Conservation (phyloP, 1,139 yeast species). For the Kurtzmaniella quercitrusa region DNA sequence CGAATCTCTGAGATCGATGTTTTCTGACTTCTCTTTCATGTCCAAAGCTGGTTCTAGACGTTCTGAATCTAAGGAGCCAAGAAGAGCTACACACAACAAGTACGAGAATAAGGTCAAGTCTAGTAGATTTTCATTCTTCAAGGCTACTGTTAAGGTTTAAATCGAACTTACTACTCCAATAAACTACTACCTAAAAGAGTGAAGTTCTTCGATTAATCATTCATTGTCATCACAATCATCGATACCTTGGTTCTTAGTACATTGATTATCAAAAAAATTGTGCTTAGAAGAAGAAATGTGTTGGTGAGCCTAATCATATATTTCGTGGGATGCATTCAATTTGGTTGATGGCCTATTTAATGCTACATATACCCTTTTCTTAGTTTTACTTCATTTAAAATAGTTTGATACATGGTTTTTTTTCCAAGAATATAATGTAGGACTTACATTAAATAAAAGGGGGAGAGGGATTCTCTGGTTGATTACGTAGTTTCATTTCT, state of each 20-base stretch:
- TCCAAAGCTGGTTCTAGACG: neutral
- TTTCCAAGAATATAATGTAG: neutral
- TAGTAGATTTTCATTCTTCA: slow-evolving; percentile 4
- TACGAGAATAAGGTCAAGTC: slow-evolving; percentile 21
- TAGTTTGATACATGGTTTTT: neutral
- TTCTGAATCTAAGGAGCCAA: slow-evolving; percentile 11
- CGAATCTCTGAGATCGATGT: slow-evolving; percentile 20
- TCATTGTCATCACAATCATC: neutral
- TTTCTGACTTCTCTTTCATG: slow-evolving; percentile 35
- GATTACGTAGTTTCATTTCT: too few relatives aligned
- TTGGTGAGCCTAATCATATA: neutral
- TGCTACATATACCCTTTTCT: neutral
- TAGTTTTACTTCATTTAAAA: neutral
- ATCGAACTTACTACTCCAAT: neutral
- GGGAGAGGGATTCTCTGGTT: too few relatives aligned
- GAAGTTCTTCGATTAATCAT: neutral
- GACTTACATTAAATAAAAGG: too few relatives aligned
- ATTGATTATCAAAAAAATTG: neutral
- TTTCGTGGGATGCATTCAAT: neutral
- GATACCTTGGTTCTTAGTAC: neutral
- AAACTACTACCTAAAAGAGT: too few relatives aligned
- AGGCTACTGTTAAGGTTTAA: slow-evolving; percentile 1
- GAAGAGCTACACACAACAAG: slow-evolving; percentile 20
- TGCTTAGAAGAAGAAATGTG: neutral
- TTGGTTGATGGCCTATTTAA: neutral